Evolutionary conservation across 2,329 filamentous ascomycete genomes (phyloP).

Genomic region (Aschersonia sp.): DNA sequence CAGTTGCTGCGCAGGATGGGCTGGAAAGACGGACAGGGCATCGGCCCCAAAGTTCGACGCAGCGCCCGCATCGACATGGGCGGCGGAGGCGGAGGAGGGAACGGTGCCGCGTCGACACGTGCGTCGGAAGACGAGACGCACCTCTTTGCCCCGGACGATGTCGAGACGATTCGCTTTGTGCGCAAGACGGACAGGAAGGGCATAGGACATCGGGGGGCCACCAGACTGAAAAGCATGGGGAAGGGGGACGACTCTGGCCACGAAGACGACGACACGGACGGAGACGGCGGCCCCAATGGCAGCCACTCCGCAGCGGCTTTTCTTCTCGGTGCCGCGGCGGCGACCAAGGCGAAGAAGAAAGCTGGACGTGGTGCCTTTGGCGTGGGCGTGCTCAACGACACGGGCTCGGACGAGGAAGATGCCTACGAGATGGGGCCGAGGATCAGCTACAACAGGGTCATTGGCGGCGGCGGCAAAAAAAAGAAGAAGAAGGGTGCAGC

Average conservation of each 20-base stretch:
- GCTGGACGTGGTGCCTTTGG: slow-evolving; percentile 55
- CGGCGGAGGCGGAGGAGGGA: slow-evolving; percentile 14
- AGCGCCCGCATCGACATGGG: slow-evolving; percentile 48
- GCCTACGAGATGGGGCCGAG: slow-evolving; percentile 83
- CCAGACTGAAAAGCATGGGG: slow-evolving; percentile 23
- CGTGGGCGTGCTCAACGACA: slow-evolving; percentile 81
- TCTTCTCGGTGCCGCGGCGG: slow-evolving; percentile 1
- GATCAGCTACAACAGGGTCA: slow-evolving; percentile 71
- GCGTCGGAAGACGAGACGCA: slow-evolving; percentile 34
- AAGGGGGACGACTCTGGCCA: slow-evolving; percentile 19
- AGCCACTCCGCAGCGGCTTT: not conserved
- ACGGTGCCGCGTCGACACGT: slow-evolving; percentile 5
- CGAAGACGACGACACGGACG: slow-evolving; percentile 28
- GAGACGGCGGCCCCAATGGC: slow-evolving; percentile 6
- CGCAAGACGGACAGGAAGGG: slow-evolving; percentile 57
- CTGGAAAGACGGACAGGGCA: slow-evolving; percentile 86
- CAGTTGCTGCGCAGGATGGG: slow-evolving; percentile 85
- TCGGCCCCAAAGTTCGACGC: slow-evolving; percentile 73
- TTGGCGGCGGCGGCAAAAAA: slow-evolving; percentile 54
- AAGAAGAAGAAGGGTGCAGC: slow-evolving; percentile 45
- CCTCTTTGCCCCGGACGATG: slow-evolving; percentile 76
- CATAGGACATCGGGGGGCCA: slow-evolving; percentile 49
- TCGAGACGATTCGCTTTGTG: slow-evolving; percentile 49
- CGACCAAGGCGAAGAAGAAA: not conserved
- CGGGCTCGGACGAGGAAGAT: slow-evolving; percentile 88